Percentiles rank a stretch among this genome's conserved stretches.
These are phyloP conservation scores for Zygoascus tannicola DNA, from an alignment of 805 yeast genomes.

Conservation along the genomic window DNA sequence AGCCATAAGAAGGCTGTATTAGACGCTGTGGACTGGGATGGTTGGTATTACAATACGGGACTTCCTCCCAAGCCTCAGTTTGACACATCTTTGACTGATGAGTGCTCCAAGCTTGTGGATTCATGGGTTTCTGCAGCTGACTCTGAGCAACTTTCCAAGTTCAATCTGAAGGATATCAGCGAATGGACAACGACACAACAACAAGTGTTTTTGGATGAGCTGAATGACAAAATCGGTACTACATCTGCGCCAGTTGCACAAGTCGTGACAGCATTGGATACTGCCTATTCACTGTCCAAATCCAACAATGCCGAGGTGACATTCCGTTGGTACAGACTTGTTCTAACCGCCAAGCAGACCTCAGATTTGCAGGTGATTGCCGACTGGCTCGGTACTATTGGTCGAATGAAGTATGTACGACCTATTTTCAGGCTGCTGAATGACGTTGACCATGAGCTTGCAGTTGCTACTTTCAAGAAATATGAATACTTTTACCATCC, in stretches of 20 bases:
- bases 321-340: constrained; percentile 66
- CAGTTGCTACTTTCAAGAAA: constrained; percentile 53
- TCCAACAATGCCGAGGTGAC: constrained; percentile 74
- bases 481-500: constrained; percentile 66
- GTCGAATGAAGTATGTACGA: constrained; percentile 90
- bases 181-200: constrained; percentile 65
- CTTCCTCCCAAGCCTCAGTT: constrained; percentile 83
- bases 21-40: constrained; percentile 72
- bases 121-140: constrained; percentile 45
- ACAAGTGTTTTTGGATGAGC: constrained; percentile 66
- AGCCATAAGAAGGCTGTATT: constrained; percentile 36
- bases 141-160: constrained; percentile 21
- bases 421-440: constrained; percentile 69
- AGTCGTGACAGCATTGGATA: constrained; percentile 32
- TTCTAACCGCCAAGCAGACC: constrained; percentile 45
- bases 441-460: constrained; percentile 54
- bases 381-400: constrained; percentile 82
- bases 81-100: constrained; percentile 68
- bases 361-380: constrained; percentile 47
- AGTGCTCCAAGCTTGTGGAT: constrained; percentile 55
- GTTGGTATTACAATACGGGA: constrained; percentile 76
- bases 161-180: constrained; percentile 42
- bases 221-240: constrained; percentile 36
- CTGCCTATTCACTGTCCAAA: constrained; percentile 36
- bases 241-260: constrained; percentile 28